These are phyloP conservation scores for Thalassiosira mediterranea DNA, from an alignment of 352 stramenopile genomes.

Conservation along the genomic window DNA sequence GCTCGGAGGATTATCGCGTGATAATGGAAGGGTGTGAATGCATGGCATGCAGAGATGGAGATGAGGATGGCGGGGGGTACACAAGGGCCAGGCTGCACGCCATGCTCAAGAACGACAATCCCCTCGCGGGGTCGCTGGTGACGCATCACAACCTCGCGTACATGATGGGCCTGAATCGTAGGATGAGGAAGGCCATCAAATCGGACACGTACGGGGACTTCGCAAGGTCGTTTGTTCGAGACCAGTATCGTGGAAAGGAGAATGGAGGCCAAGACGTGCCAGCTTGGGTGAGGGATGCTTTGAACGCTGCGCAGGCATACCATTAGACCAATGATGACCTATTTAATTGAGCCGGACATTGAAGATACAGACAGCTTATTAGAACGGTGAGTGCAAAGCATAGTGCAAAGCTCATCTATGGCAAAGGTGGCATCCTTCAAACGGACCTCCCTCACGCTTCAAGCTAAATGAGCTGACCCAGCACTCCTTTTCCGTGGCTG, in stretches of 20 bases:
- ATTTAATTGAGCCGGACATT: too few species aligned
- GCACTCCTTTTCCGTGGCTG: too few species aligned
- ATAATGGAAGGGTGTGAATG: conserved; percentile 74
- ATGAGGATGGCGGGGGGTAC: conserved; percentile 62
- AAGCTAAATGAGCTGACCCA: too few species aligned
- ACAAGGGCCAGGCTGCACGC: conserved; percentile 75
- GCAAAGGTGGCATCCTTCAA: too few species aligned
- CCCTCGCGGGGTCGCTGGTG: conserved; percentile 81
- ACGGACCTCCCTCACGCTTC: too few species aligned
- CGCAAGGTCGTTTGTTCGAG: conserved; percentile 65
- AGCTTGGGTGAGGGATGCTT: conserved; percentile 77
- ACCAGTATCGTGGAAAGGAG: conserved; percentile 65
- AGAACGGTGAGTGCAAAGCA: too few species aligned
- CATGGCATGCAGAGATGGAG: conserved; percentile 70
- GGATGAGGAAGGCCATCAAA: conserved; percentile 85
- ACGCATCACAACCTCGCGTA: conserved; percentile 88
- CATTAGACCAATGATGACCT: too few species aligned
- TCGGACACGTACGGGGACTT: conserved; percentile 74
- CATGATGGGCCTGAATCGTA: conserved; percentile 85
- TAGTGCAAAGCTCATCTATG: too few species aligned
- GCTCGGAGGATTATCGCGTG: conserved; percentile 62
- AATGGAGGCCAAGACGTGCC: conserved; percentile 69
- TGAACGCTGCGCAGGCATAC: conserved; percentile 69
- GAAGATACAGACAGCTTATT: too few species aligned
- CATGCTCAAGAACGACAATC: conserved; percentile 79